Evolutionary conservation across 352 stramenopile genomes (phyloP).

Genomic region (Phytophthora sansomeana): DNA sequence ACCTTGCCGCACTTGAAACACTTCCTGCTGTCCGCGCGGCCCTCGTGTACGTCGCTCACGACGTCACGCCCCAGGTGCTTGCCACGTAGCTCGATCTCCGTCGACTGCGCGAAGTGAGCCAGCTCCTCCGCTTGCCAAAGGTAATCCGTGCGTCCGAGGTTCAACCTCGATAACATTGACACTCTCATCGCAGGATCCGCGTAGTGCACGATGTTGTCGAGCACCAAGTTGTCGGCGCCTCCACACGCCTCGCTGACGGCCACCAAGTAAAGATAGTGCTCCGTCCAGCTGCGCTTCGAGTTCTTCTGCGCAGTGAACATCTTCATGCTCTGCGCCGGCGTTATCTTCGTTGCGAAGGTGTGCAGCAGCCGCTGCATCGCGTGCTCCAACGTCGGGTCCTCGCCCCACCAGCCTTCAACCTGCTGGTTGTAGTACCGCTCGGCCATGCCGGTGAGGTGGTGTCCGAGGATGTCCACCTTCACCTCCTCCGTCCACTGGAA

Average conservation of each 20-base stretch:
- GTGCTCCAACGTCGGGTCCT: conserved; percentile 16
- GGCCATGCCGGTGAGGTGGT: conserved; percentile 5
- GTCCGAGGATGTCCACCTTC: conserved; percentile 10
- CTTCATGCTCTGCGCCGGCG: conserved; percentile 18
- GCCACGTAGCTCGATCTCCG: conserved; percentile 1
- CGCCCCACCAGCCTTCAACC: conserved; percentile 16
- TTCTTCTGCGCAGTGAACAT: conserved; percentile 21
- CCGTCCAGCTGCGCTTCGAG: conserved; percentile 12
- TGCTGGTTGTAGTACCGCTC: conserved; percentile 27
- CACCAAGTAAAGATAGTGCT: conserved; percentile 32
- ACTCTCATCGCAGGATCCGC: conserved; percentile 4
- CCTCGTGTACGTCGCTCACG: conserved; percentile 17
- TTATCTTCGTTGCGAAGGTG: conserved; percentile 25
- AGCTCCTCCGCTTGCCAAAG: conserved; percentile 31
- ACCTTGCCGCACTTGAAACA: conserved; percentile 12
- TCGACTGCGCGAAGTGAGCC: conserved; percentile 29
- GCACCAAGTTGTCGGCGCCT: conserved; percentile 11
- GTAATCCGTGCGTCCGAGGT: conserved; percentile 12
- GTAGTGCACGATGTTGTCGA: conserved; percentile 36
- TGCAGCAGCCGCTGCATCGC: conserved; percentile 21
- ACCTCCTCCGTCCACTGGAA: conserved; percentile 7
- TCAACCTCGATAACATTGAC: conserved; percentile 16
- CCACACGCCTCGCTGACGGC: conserved; percentile 20
- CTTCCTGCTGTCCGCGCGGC: conserved; percentile 5
- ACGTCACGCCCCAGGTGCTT: conserved; percentile 7